Conservation (phyloP, 2,329 filamentous ascomycete species). For the Talaromyces atroroseus region DNA sequence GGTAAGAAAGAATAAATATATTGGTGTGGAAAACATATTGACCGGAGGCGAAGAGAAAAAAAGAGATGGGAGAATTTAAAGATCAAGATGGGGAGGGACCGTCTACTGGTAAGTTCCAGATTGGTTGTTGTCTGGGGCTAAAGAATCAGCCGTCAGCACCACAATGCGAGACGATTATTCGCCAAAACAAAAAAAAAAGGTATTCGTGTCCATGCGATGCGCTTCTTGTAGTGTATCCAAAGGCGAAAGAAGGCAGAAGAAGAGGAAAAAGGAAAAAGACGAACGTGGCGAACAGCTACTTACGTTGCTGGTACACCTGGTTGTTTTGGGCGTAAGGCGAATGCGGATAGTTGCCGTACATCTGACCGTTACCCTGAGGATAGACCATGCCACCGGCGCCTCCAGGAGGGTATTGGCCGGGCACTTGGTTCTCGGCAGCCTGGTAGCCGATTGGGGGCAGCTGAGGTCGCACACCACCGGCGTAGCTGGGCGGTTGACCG, state of each 20-base stretch:
- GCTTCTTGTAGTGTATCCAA: constrained; percentile 11
- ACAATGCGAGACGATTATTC: constrained; percentile 18
- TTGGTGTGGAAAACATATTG: not conserved
- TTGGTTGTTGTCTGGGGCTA: constrained; percentile 26
- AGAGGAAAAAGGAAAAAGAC: constrained; percentile 5
- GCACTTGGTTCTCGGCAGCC: constrained; percentile 49
- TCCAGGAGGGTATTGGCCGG: constrained; percentile 61
- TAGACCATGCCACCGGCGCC: constrained; percentile 44
- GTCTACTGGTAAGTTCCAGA: constrained; percentile 24
- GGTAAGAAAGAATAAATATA: not conserved
- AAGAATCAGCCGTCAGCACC: constrained; percentile 24
- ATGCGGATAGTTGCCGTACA: constrained; percentile 47
- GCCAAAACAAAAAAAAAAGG: not conserved
- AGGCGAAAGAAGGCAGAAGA: constrained; percentile 9
- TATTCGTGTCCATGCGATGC: constrained; percentile 17
- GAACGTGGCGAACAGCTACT: constrained; percentile 30
- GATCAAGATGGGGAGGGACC: not conserved
- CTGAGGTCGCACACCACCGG: constrained; percentile 55
- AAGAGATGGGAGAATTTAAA: not conserved
- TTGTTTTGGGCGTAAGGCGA: constrained; percentile 46
- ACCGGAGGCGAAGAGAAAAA: not conserved
- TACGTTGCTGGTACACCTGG: constrained; percentile 48
- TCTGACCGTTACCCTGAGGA: constrained; percentile 44
- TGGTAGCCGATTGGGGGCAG: constrained; percentile 73
- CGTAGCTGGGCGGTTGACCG: constrained; percentile 41